Conservation (phyloP, 1,284 basidiomycete species). For the Hymenochaete sp. region DNA sequence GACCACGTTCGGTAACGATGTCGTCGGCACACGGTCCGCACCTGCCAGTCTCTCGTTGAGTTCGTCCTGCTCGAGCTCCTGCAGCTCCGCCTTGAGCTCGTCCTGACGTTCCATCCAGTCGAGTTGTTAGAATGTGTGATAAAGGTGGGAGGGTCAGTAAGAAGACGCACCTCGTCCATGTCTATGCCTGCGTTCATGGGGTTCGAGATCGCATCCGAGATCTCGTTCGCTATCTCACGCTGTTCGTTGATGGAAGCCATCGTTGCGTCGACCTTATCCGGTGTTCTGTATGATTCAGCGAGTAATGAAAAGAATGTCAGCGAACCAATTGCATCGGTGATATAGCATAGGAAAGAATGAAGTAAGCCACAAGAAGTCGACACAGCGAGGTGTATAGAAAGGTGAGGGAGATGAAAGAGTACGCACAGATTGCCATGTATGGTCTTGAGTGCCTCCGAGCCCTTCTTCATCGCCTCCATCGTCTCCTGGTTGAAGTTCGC, state of each 20-base stretch:
- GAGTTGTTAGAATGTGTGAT: conserved; percentile 7
- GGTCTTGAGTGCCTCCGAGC: conserved; percentile 81
- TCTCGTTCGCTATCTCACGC: conserved; percentile 91
- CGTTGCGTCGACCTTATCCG: conserved; percentile 87
- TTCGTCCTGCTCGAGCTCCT: conserved; percentile 86
- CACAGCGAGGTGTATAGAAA: conserved; percentile 9
- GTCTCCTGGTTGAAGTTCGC: conserved; percentile 99
- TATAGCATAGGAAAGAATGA: conserved; percentile 2
- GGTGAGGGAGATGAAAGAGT: not conserved
- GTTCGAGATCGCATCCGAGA: conserved; percentile 89
- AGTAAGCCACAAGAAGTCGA: conserved; percentile 12
- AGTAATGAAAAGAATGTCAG: not conserved
- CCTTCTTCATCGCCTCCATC: conserved; percentile 97
- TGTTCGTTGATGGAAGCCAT: conserved; percentile 92
- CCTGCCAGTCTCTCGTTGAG: conserved; percentile 83
- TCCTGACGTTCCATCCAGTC: conserved; percentile 41
- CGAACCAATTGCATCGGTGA: not conserved
- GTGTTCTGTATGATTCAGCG: conserved; percentile 46
- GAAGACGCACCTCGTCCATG: conserved; percentile 62
- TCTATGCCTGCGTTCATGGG: conserved; percentile 59
- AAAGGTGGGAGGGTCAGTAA: conserved; percentile 7
- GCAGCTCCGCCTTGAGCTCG: conserved; percentile 77
- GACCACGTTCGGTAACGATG: conserved; percentile 66
- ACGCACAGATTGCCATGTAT: conserved; percentile 91
- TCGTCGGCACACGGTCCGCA: conserved; percentile 82